Evolutionary conservation across 305 asterid genomes (phyloP).

Genomic region (Fraxinus dipetala): DNA sequence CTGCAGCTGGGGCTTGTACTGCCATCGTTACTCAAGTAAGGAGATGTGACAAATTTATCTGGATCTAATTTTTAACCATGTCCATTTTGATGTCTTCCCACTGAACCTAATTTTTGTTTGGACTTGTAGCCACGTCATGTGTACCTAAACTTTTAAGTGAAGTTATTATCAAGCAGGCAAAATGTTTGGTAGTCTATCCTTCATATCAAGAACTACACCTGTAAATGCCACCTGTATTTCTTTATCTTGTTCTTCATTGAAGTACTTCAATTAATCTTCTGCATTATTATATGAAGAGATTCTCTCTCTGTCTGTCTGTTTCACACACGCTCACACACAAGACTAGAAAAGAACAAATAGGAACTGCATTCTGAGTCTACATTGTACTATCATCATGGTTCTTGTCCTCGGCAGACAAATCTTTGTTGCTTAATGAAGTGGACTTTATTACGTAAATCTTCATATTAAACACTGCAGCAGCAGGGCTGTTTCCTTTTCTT

Average conservation of each 20-base stretch:
- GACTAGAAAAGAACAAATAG: not conserved
- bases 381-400: not conserved
- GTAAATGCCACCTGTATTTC: not conserved
- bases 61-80: not conserved
- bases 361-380: not conserved
- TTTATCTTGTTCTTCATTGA: not conserved
- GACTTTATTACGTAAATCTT: not conserved
- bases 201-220: not conserved
- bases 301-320: not conserved
- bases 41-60: not conserved
- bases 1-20: constrained; percentile 58
- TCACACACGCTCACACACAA: not conserved
- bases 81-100: not conserved
- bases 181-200: not conserved
- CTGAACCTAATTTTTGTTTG: constrained; percentile 4
- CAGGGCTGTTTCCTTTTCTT: not conserved
- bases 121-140: not conserved
- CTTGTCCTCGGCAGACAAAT: not conserved
- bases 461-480: not conserved
- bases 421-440: not conserved
- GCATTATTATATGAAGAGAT: not conserved
- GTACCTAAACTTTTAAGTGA: not conserved
- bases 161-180: not conserved
- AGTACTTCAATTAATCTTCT: not conserved
- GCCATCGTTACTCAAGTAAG: constrained; percentile 45